Conservation (phyloP, 2,329 filamentous ascomycete species). For the Escovopsis sp. region DNA sequence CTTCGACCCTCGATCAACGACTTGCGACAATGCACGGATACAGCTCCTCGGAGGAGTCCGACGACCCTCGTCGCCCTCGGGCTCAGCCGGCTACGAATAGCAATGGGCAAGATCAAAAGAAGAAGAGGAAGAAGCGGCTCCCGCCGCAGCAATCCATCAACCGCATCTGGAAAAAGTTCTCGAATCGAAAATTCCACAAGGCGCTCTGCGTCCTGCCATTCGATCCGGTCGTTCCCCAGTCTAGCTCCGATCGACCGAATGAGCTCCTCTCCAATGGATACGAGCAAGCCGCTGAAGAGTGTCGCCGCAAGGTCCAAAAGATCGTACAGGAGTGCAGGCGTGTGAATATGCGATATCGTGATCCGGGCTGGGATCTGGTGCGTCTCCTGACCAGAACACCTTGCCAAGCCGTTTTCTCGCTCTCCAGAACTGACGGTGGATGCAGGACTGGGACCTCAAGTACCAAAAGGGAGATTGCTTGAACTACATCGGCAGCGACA, state of each 20-base stretch:
- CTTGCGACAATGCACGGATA: slow-evolving; percentile 26
- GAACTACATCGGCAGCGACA: slow-evolving; percentile 35
- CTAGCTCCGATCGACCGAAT: slow-evolving; percentile 37
- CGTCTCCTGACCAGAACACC: slow-evolving; percentile 13
- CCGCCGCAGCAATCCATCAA: slow-evolving; percentile 53
- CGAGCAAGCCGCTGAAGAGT: slow-evolving; percentile 49
- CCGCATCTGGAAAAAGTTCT: slow-evolving; percentile 49
- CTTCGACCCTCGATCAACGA: neutral
- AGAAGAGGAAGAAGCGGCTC: slow-evolving; percentile 43
- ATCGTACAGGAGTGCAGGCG: slow-evolving; percentile 52
- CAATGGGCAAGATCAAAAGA: slow-evolving; percentile 27
- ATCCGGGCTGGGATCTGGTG: slow-evolving; percentile 45
- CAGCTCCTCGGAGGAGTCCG: slow-evolving; percentile 35
- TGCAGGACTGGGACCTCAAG: slow-evolving; percentile 52
- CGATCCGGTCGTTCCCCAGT: slow-evolving; percentile 39
- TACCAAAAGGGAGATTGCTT: slow-evolving; percentile 43
- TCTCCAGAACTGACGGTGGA: slow-evolving; percentile 6
- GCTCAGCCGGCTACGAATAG: slow-evolving; percentile 18
- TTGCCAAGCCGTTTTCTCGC: neutral
- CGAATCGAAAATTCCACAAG: slow-evolving; percentile 45
- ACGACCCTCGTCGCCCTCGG: slow-evolving; percentile 27
- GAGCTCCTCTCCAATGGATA: slow-evolving; percentile 46
- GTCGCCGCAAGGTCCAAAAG: slow-evolving; percentile 44
- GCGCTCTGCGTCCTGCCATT: slow-evolving; percentile 51
- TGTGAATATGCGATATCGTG: slow-evolving; percentile 67